Base-by-base conservation (phyloP, 2,329 filamentous ascomycete genomes). In the Cercospora zeae-maydis region DNA sequence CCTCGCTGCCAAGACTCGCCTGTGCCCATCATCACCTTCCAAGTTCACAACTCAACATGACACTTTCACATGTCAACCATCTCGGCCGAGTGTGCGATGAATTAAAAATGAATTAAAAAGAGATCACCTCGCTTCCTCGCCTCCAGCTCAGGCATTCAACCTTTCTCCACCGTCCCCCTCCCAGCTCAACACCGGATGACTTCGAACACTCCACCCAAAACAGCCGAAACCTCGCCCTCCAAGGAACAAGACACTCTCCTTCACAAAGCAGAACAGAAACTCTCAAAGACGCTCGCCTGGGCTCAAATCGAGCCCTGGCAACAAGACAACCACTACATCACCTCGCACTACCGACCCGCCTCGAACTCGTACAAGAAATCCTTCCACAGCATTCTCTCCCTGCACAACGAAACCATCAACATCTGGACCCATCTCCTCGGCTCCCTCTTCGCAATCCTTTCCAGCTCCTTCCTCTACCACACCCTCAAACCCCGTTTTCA, bases 341-440 rank as follows among this genome's bases (percentile, higher is more conserved):
- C 80, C 60, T 83, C 82, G 27, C 85, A 86, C 65, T 91, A 91
- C 76, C 83, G 88, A 0, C 84, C 84, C 1, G 80, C 81, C 21
- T 87, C 86, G 1, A 82, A 82, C 61, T 89, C 87, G 0, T 88
- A 86, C 75, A 63, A 73, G 13, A 81, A 78, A 61, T 89, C 85
- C 19, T 80, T 85, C 62, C 76, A 81, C 39, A 86, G 83, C 36
- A 77, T 90, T 14, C 75, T 79, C 58, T 86, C 89, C 74, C 71
- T 90, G 13, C 87, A 91, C 77, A 90, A 88, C 73, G 85, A 88
- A 73, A 84, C 84, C 5, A 84, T 91, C 53, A 91, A 91, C 74
- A 90, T 91, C 70, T 90, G 88, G 75, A 83, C 86, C 2, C 88
- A 91, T 74, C 80, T 91, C 11, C 71, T 91, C 42, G 92, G 91